A percentile compares a stretch with the other conserved stretches of the same genome.
Evolutionary conservation across 108 stramenopile species (phyloP).

Genomic region (Mayamaea pseudoterrestris): DNA sequence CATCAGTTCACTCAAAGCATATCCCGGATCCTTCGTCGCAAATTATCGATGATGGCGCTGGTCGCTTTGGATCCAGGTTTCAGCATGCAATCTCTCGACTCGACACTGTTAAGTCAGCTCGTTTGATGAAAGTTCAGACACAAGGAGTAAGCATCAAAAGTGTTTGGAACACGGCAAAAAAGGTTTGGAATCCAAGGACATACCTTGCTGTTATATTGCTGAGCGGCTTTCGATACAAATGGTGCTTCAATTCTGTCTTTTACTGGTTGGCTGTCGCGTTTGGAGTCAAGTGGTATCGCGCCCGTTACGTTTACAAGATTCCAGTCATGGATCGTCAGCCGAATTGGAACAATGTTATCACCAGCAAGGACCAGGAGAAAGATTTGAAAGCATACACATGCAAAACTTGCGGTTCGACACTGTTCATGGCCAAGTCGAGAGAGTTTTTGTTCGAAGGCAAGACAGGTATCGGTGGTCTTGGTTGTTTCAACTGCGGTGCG

Average conservation of each 20-base stretch:
- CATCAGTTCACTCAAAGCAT: too few species aligned
- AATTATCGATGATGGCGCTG: too few species aligned
- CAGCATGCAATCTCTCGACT: too few species aligned
- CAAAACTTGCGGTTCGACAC: constrained; percentile 64
- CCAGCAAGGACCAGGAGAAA: constrained; percentile 79
- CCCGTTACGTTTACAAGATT: constrained; percentile 71
- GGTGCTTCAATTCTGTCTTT: constrained; percentile 12
- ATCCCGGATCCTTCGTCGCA: too few species aligned
- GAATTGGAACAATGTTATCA: constrained; percentile 81
- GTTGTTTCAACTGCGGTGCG: constrained; percentile 74
- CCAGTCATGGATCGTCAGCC: constrained; percentile 84
- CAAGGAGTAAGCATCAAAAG: too few species aligned
- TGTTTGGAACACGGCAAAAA: too few species aligned
- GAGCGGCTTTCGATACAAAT: constrained; percentile 7
- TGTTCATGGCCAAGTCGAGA: constrained; percentile 73
- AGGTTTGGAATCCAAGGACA: constrained; percentile 18
- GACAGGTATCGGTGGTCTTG: constrained; percentile 49
- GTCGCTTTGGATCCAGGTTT: too few species aligned
- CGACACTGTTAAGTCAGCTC: too few species aligned
- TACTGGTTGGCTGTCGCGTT: constrained; percentile 42
- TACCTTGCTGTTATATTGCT: constrained; percentile 16
- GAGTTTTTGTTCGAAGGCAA: constrained; percentile 77
- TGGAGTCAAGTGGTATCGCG: constrained; percentile 74
- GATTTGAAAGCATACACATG: constrained; percentile 70
- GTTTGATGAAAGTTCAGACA: too few species aligned